phyloP scores from a whole-genome alignment of 2,329 filamentous ascomycete genomes.

The Claviceps pazoutovae region DNA sequence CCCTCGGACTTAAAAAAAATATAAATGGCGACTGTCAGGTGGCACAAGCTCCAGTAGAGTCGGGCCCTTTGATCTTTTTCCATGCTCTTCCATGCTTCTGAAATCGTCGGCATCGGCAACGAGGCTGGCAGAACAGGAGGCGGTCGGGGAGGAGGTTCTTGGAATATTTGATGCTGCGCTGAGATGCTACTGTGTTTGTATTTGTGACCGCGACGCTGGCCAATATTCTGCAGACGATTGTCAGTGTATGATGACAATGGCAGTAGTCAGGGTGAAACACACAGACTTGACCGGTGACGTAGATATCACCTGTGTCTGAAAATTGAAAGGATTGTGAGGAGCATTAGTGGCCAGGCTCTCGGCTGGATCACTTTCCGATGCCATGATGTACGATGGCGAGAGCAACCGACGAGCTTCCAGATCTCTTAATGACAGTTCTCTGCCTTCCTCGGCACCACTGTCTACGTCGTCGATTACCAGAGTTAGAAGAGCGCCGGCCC shows the following conservation, averaged over 20 bases:
- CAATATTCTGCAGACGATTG: slow-evolving; percentile 50
- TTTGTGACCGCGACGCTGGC: slow-evolving; percentile 84
- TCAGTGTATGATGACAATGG: background rate
- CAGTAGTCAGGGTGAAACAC: slow-evolving; percentile 16
- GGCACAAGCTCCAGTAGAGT: slow-evolving; percentile 79
- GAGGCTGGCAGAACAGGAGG: slow-evolving; percentile 84
- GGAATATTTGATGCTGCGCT: slow-evolving; percentile 80
- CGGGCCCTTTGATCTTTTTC: slow-evolving; percentile 72
- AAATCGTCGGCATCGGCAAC: slow-evolving; percentile 77
- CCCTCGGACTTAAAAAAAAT: slow-evolving; percentile 78
- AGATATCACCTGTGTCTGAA: slow-evolving; percentile 68
- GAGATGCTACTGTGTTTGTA: slow-evolving; percentile 97
- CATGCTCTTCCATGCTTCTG: slow-evolving; percentile 83
- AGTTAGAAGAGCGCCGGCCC: slow-evolving; percentile 3
- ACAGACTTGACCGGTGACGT: slow-evolving; percentile 67
- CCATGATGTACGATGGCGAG: slow-evolving; percentile 7
- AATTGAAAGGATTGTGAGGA: slow-evolving; percentile 73
- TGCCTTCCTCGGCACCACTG: background rate
- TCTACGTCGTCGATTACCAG: slow-evolving; percentile 12
- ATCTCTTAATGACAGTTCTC: background rate
- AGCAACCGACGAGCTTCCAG: slow-evolving; percentile 3
- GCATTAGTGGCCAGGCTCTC: slow-evolving; percentile 5
- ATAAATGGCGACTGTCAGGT: slow-evolving; percentile 68
- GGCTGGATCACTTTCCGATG: background rate
- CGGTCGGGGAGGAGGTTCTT: slow-evolving; percentile 73